Evolutionary conservation across 2,329 filamentous ascomycete genomes (phyloP).

Genomic region (Zasmidium citrigriseum): DNA sequence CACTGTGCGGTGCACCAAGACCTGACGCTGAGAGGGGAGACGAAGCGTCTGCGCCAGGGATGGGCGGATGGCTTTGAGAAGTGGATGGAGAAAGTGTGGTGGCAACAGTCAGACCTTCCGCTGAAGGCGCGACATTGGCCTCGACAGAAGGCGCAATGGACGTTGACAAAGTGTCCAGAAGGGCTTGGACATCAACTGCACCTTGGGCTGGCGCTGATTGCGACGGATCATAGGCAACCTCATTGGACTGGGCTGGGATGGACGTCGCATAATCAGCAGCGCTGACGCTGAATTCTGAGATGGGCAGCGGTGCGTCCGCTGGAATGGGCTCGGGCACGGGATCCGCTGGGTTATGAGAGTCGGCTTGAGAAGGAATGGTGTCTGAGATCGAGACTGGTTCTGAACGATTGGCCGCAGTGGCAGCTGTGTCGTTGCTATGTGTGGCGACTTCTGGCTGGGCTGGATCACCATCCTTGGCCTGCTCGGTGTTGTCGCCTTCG

Average conservation of each 20-base stretch:
- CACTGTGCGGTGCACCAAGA: constrained; percentile 37
- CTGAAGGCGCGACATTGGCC: constrained; percentile 24
- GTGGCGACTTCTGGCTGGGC: background rate
- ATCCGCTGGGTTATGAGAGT: constrained; percentile 12
- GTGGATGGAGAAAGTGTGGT: constrained; percentile 29
- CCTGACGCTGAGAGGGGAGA: constrained; percentile 35
- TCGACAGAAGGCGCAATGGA: constrained; percentile 33
- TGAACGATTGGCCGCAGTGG: constrained; percentile 17
- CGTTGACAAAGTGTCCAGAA: constrained; percentile 45
- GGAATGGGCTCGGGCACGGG: constrained; percentile 13
- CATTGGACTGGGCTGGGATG: constrained; percentile 25
- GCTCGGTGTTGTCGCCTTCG: background rate
- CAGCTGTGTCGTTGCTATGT: constrained; percentile 26
- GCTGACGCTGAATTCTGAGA: constrained; percentile 17
- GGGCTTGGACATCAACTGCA: constrained; percentile 48
- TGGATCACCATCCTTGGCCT: background rate
- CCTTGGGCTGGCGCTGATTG: constrained; percentile 19
- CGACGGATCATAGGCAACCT: constrained; percentile 11
- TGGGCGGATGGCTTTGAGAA: constrained; percentile 27
- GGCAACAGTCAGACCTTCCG: constrained; percentile 35
- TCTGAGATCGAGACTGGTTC: constrained; percentile 20
- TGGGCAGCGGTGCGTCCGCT: constrained; percentile 13
- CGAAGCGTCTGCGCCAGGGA: constrained; percentile 29
- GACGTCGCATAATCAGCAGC: constrained; percentile 10
- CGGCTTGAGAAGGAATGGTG: constrained; percentile 23